Evolutionary conservation across 306 rosid genomes (phyloP).

Genomic region (Dalbergia cochinchinensis): DNA sequence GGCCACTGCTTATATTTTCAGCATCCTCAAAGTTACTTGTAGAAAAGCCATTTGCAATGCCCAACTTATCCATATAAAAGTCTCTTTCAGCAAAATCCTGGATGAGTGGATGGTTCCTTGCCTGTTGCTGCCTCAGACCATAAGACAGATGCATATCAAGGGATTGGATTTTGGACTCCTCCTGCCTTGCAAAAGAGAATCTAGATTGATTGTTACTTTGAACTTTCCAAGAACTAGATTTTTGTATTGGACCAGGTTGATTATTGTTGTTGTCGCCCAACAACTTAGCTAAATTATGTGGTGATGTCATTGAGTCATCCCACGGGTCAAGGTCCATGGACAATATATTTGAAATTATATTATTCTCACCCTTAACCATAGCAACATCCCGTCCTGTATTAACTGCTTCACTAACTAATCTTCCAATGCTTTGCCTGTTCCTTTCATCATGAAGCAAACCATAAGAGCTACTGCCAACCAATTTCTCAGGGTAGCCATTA

Average conservation of each 20-base stretch:
- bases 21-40: slow-evolving; percentile 63
- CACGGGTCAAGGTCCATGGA: slow-evolving; percentile 90
- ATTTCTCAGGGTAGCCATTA: slow-evolving; percentile 73
- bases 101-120: slow-evolving; percentile 58
- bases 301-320: slow-evolving; percentile 82
- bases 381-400: slow-evolving; percentile 57
- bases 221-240: slow-evolving; percentile 78
- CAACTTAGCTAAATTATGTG: slow-evolving; percentile 74
- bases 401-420: slow-evolving; percentile 65
- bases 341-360: slow-evolving; percentile 91
- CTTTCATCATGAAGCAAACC: slow-evolving; percentile 63
- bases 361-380: slow-evolving; percentile 88
- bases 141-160: slow-evolving; percentile 69
- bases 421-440: slow-evolving; percentile 57
- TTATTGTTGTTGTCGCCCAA: slow-evolving; percentile 68
- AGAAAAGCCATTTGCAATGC: slow-evolving; percentile 66
- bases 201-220: slow-evolving; percentile 88
- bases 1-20: slow-evolving; percentile 62
- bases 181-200: slow-evolving; percentile 95
- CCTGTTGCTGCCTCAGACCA: slow-evolving; percentile 59
- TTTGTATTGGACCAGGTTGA: slow-evolving; percentile 60
- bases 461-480: slow-evolving; percentile 58
- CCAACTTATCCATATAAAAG: slow-evolving; percentile 62
- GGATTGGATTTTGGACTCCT: slow-evolving; percentile 66
- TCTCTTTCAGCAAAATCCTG: slow-evolving; percentile 70